Evolutionary conservation across 106 monocot species (phyloP), one percentile per base, ranked within the genome.

Genomic region (Dendrobium huoshanense): DNA sequence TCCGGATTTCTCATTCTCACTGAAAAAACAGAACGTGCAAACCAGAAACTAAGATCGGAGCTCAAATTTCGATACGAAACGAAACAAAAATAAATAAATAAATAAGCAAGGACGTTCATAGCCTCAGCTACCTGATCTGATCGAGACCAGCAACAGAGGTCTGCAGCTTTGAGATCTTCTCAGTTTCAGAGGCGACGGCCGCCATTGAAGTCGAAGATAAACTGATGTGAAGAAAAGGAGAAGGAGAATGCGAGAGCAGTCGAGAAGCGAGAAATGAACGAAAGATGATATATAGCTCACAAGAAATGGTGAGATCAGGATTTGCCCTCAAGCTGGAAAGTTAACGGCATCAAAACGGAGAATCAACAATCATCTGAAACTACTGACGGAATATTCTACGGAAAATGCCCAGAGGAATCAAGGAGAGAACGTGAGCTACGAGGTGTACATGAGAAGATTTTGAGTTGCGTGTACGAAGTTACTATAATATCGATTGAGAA

Each of bases 1-100:
- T 64, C 87, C 90, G 27, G 79, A 81, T 77, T 90, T 91, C 84
- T 88, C 86, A 67, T 81, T 86, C 77, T 88, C 84, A 42, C 86
- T 91, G 80, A 78, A 80, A 33, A 41, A 41, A 75, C 47, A 78
- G 10, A 1, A 24, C 18, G 41, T 6, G 58, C 0, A 3, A 20
- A 68, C 20, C 19, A 7, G 47, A 77, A 77, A 55, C 48, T 29
- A 82, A 80, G 0, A 85, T 20, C 59, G 42, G 65, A 75, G 37
- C 78, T 41, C 41, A 55, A 25, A 78, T 73, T 27, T 41, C 37
- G 58, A 59, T 29, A 5, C 40, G 19, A 74, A 49, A 13, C 75
- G 19, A 37, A 47, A 0, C 37, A 37, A 58, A 27, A 17, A 41
- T 16, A 25, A 22, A 72, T 16, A 25, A 22, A 72, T 27, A 44